Conservation (phyloP, 768 basidiomycete genomes). For the Hebeloma cylindrosporum region DNA sequence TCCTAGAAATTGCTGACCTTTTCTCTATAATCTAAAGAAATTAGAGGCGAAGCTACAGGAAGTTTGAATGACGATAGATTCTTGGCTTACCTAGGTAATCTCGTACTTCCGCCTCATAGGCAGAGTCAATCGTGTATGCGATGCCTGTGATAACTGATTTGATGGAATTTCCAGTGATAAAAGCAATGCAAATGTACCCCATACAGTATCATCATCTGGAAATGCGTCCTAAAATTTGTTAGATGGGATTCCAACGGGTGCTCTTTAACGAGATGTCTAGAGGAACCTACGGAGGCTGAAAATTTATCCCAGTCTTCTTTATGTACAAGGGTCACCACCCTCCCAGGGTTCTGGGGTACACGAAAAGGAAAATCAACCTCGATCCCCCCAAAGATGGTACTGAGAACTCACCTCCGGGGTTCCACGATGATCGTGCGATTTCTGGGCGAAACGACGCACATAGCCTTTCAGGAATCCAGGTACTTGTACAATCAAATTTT, state of each 20-base stretch:
- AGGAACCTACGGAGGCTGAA: conserved; percentile 63
- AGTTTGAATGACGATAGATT: neutral
- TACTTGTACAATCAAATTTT: conserved; percentile 33
- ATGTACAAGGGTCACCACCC: conserved; percentile 88
- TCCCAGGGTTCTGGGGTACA: conserved; percentile 64
- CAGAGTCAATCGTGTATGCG: conserved; percentile 85
- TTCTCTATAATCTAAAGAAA: conserved; percentile 70
- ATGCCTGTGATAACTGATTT: conserved; percentile 49
- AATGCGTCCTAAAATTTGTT: conserved; percentile 53
- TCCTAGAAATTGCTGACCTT: conserved; percentile 47
- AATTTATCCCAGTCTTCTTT: conserved; percentile 85
- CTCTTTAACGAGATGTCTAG: neutral
- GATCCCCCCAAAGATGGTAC: neutral
- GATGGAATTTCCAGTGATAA: neutral
- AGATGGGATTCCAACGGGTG: neutral
- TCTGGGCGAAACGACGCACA: conserved; percentile 86
- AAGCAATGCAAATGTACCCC: conserved; percentile 54
- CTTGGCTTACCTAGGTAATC: conserved; percentile 73
- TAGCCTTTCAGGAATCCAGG: conserved; percentile 90
- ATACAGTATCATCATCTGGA: conserved; percentile 75
- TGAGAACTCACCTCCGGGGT: conserved; percentile 65
- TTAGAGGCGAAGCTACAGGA: neutral
- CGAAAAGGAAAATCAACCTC: neutral
- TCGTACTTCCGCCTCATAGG: conserved; percentile 70
- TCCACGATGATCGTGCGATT: conserved; percentile 91